Evolutionary conservation across 192 early-diverging fungal species (phyloP).

Genomic region (Coemansia furcata): DNA sequence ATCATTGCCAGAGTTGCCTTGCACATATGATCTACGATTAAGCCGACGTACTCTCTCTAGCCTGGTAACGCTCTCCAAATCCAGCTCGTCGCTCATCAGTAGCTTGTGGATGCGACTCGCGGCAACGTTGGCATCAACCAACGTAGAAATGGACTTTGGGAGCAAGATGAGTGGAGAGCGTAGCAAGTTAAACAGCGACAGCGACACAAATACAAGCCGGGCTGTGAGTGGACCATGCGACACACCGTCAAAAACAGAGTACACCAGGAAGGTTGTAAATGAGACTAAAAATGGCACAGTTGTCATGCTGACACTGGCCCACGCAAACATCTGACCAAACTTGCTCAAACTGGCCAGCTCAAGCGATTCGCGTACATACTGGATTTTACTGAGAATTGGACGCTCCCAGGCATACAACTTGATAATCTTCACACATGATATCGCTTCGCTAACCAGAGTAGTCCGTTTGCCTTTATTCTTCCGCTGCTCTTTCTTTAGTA

Average conservation of each 20-base stretch:
- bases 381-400: conserved; percentile 66
- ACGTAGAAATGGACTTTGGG: conserved; percentile 73
- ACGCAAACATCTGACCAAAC: conserved; percentile 66
- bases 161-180: conserved; percentile 85
- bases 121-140: conserved; percentile 82
- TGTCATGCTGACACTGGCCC: conserved; percentile 72
- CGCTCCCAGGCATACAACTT: conserved; percentile 95
- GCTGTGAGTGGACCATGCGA: conserved; percentile 60
- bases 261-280: conserved; percentile 78
- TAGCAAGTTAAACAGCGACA: conserved; percentile 89
- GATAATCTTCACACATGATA: conserved; percentile 92
- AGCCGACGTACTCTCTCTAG: conserved; percentile 22
- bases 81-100: conserved; percentile 78
- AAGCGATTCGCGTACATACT: conserved; percentile 65
- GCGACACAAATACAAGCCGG: conserved; percentile 77
- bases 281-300: conserved; percentile 88
- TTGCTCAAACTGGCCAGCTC: conserved; percentile 77
- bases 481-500: conserved; percentile 79
- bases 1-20: neutral
- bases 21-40: neutral
- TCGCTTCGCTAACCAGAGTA: conserved; percentile 77
- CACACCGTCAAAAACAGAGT: conserved; percentile 59
- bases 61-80: conserved; percentile 60
- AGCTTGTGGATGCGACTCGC: conserved; percentile 78
- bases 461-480: conserved; percentile 73